Evolutionary conservation across 2,329 filamentous ascomycete species (phyloP), one percentile per base, ranked within the genome.

Genomic region (Emydomyces testavorans): DNA sequence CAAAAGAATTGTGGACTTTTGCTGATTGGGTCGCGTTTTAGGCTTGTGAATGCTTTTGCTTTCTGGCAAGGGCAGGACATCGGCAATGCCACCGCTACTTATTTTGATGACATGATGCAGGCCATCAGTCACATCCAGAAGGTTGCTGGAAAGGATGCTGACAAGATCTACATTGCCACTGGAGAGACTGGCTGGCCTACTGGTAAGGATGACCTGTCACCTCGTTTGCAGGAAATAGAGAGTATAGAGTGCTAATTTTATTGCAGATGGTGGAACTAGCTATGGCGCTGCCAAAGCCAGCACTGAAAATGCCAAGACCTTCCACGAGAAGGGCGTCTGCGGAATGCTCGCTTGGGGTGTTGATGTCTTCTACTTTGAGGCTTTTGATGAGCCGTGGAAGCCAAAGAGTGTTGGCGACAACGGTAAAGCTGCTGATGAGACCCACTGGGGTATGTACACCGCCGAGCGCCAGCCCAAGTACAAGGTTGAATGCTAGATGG

Each of bases 371-470:
- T 82, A 77, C 66, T 85, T 85, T 56, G 81, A 85, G 71, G 80
- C 80, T 36, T 83, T 82, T 56, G 81, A 84, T 57, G 82, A 85
- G 74, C 69, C 75, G 50, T 83, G 79, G 78, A 85, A 85, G 75
- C 79, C 80, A 46, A 63, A 71, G 37, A 76, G 73, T 54, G 65
- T 74, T 52, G 81, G 82, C 57, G 74, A 82, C 60, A 77, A 80
- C 58, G 81, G 81, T 53, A 64, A 74, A 54, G 64, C 68, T 8
- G 74, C 71, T 40, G 75, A 81, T 57, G 80, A 85, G 73, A 79
- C 74, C 29, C 74, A 81, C 57, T 85, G 82, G 82, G 81, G 82
- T 57, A 76, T 78, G 35, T 83, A 80, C 73, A 78, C 72, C 35
- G 69, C 71, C 0, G 72, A 79, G 52, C 71, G 79, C 56, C 70